A percentile compares a stretch with the other conserved stretches of the same genome.
phyloP scores from a whole-genome alignment of 139 green algal species.

The Chlorella sp. region DNA sequence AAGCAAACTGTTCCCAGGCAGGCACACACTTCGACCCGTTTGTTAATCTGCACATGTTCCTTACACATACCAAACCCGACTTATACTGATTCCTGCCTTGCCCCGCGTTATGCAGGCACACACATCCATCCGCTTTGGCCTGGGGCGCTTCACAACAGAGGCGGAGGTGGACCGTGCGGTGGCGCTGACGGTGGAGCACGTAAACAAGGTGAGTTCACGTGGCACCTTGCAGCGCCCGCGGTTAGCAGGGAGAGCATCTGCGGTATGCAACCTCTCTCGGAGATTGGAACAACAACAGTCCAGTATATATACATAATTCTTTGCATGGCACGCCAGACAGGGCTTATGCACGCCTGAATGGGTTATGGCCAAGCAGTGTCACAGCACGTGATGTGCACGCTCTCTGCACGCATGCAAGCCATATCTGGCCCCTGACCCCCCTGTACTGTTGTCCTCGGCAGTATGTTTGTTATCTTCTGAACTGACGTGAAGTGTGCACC shows the following conservation, averaged over 20 bases:
- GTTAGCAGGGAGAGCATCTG: too few relatives aligned
- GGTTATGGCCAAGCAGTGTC: too few relatives aligned
- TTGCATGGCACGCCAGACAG: too few relatives aligned
- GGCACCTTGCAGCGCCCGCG: too few relatives aligned
- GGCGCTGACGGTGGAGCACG: slow-evolving; percentile 85
- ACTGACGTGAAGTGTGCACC: not conserved
- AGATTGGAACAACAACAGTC: too few relatives aligned
- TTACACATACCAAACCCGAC: slow-evolving; percentile 65
- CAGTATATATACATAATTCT: too few relatives aligned
- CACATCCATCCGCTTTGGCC: slow-evolving; percentile 36
- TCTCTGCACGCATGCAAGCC: too few relatives aligned
- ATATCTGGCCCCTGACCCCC: too few relatives aligned
- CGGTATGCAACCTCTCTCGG: too few relatives aligned
- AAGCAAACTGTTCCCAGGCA: not conserved
- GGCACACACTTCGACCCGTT: not conserved
- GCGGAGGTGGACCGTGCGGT: slow-evolving; percentile 90
- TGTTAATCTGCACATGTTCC: not conserved
- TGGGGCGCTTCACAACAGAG: slow-evolving; percentile 89
- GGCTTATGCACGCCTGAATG: too few relatives aligned
- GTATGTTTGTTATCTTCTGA: not conserved
- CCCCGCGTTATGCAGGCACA: slow-evolving; percentile 9
- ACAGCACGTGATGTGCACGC: not conserved
- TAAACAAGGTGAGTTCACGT: slow-evolving; percentile 78
- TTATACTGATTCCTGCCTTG: not conserved
- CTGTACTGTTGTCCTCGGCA: too few relatives aligned